Evolutionary conservation across 495 filamentous ascomycete genomes (phyloP), one percentile per base, ranked within the genome.

Genomic region (Pyrenula aspistea): DNA sequence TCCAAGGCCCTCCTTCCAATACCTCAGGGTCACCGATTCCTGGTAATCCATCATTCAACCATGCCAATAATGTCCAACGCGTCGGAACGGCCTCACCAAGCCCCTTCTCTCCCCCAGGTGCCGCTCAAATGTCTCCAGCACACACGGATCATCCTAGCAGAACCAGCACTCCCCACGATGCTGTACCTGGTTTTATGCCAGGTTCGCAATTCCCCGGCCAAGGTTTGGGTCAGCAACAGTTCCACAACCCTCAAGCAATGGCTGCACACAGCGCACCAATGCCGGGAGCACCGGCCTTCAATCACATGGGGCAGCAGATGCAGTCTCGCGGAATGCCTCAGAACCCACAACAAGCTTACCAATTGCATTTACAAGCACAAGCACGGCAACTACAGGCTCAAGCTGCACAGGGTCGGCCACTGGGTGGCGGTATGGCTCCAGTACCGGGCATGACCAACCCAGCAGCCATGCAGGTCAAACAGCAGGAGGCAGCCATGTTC

Each of bases 61-160:
- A 75, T 49, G 76, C 76, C 55, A 80, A 73, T 62, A 80, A 83
- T 36, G 87, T 86, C 12, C 88, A 91, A 70, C 74, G 90, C 56
- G 86, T 96, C 68, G 84, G 89, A 58, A 96, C 93, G 23, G 83
- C 89, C 25, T 96, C 92, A 15, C 92, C 92, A 2, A 89, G 89
- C 66, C 91, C 90, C 0, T 96, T 94, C 70, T 91, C 90, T 0
- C 88, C 89, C 24, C 82, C 86, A 55, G 88, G 91, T 61, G 82
- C 76, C 49, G 72, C 81, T 1, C 89, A 94, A 57, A 80, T 86
- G 62, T 91, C 91, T 2, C 88, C 91, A 2, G 77, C 88, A 12
- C 83, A 85, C 23, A 83, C 84, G 12, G 89, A 92, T 54, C 87
- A 91, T 64, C 78, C 81, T 24, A 88, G 83, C 59, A 75, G 84